Evolutionary conservation across 1,284 basidiomycete genomes (phyloP).

Genomic region (Moesziomyces parantarcticus): DNA sequence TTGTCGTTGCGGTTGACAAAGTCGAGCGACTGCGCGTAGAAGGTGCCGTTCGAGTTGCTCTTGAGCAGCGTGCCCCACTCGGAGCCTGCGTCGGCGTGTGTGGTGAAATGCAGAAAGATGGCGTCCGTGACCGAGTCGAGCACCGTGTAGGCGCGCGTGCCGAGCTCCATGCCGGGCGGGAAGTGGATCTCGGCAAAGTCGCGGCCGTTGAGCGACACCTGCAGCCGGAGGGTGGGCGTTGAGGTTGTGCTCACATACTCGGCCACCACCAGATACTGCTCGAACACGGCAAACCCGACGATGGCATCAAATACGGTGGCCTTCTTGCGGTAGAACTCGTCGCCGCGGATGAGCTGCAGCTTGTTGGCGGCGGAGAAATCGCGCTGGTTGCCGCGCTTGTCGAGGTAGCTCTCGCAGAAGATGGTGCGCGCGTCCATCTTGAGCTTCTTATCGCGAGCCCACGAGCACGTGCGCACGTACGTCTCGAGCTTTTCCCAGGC

Average conservation of each 20-base stretch:
- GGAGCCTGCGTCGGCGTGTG: conserved; percentile 78
- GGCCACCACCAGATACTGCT: conserved; percentile 92
- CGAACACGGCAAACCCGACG: conserved; percentile 95
- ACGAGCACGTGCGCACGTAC: conserved; percentile 91
- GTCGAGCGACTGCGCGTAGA: conserved; percentile 86
- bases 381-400: conserved; percentile 84
- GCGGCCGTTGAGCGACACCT: conserved; percentile 90
- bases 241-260: conserved; percentile 73
- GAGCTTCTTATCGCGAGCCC: conserved; percentile 81
- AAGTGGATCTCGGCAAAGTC: conserved; percentile 87
- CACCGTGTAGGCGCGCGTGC: conserved; percentile 90
- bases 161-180: conserved; percentile 87
- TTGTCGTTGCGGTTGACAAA: conserved; percentile 87
- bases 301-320: conserved; percentile 82
- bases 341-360: conserved; percentile 82
- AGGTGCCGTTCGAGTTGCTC: conserved; percentile 97
- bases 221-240: conserved; percentile 73
- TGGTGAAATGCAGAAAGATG: conserved; percentile 95
- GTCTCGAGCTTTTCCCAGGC: conserved; percentile 81
- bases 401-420: conserved; percentile 86
- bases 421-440: conserved; percentile 86
- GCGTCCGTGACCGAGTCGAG: conserved; percentile 92
- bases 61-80: conserved; percentile 92
- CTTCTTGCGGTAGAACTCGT: conserved; percentile 79
- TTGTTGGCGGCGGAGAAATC: conserved; percentile 73